Base-by-base conservation (phyloP, 1,284 basidiomycete species). In the Ceratorhiza oryzae-sativae region DNA sequence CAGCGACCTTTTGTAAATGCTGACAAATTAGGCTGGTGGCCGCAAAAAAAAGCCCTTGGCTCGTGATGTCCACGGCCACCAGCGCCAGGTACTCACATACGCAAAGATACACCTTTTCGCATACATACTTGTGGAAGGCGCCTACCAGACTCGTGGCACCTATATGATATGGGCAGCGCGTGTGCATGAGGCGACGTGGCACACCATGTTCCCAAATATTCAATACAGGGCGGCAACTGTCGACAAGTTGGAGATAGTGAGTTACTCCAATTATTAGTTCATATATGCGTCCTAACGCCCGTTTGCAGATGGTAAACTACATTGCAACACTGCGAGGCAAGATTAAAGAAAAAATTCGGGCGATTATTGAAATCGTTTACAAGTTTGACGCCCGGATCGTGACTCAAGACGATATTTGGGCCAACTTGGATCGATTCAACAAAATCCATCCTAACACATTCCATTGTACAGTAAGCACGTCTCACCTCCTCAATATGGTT, bases 1-100 rank as follows among this genome's bases (percentile, higher is more conserved):
- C 5, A 39, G 36, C 13, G 13, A 6, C 36, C 13, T 39, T 5
- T 39, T 13, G 13, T 39, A 39, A 5, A 39, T 39, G 36, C 36
- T 39, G 13, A 39, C 13, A 6, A 13, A 39, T 39, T 39, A 39
- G 36, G 13, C 36, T 39, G 30, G 55, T 12, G 20, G 36, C 10
- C 53, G 53, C 2, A 55, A 70, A 70, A 34, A 20, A n/a, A 70
- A 70, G 65, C 65, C 65, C 10, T 41, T 70, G 10, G 39, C 65
- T 5, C 48, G 63, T 3, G 63, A 67, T 12, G n/a, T 67, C 10
- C 39, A n/a, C 12, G 63, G 63, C 25, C 5, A 27, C 4, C 10
- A 27, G 1, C 48, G 63, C 18, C 49, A 55, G 20, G 36, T 67
- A 8, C 49, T 67, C 2, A 67, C 25, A 1, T 13, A 53, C 10